Percentiles rank a stretch among this genome's conserved stretches.
These are phyloP conservation scores for Calcarisporium arbuscula DNA, from an alignment of 2,329 filamentous ascomycete genomes.

Conservation along the genomic window DNA sequence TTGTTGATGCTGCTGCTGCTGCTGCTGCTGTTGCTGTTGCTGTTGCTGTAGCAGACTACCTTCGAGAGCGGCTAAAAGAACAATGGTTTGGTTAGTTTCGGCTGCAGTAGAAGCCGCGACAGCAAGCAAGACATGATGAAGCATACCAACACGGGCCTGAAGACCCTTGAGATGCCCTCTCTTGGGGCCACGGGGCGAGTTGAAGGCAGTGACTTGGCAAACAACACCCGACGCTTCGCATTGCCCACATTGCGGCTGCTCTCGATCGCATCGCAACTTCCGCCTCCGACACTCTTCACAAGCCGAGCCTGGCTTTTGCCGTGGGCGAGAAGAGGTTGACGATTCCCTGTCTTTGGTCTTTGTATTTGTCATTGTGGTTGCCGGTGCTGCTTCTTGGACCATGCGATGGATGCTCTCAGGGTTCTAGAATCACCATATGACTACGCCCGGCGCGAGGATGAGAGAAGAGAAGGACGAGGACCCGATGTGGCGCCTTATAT, in stretches of 20 bases:
- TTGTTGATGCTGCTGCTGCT: too few species aligned
- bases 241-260: slow-evolving; percentile 6
- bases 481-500: too few species aligned
- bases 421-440: too few species aligned
- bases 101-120: too few species aligned
- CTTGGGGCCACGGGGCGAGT: slow-evolving; percentile 7
- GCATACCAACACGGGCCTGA: slow-evolving; percentile 5
- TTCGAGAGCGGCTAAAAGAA: slow-evolving; percentile 4
- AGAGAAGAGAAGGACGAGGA: too few species aligned
- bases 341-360: too few species aligned
- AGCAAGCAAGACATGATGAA: too few species aligned
- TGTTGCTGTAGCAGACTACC: slow-evolving; percentile 3
- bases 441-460: too few species aligned
- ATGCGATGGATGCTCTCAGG: too few species aligned
- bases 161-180: slow-evolving; percentile 8
- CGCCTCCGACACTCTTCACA: slow-evolving; percentile 10
- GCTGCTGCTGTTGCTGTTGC: not conserved
- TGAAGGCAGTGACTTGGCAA: slow-evolving; percentile 6
- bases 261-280: slow-evolving; percentile 9
- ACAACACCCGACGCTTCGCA: slow-evolving; percentile 4
- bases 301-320: slow-evolving; percentile 6
- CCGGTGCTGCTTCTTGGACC: too few species aligned
- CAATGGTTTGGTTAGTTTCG: too few species aligned
- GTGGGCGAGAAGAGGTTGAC: not conserved
- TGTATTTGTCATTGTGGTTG: too few species aligned